These are phyloP conservation scores for Acorus gramineus DNA, from an alignment of 106 monocot genomes.

Conservation along the genomic window DNA sequence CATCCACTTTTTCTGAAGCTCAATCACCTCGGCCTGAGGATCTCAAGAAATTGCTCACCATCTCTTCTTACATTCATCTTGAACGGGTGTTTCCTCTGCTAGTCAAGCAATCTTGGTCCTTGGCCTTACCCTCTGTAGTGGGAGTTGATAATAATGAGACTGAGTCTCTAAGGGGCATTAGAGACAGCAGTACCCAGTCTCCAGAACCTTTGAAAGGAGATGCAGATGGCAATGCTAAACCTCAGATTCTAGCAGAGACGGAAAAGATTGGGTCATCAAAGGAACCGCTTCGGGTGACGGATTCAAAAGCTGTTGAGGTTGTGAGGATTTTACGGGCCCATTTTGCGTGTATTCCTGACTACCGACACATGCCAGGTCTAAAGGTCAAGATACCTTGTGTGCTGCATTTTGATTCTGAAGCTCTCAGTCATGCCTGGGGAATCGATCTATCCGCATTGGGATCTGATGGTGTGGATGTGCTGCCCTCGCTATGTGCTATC, in stretches of 20 bases:
- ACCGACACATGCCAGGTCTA: constrained; percentile 47
- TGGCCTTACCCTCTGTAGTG: constrained; percentile 35
- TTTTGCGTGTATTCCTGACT: constrained; percentile 75
- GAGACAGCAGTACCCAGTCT: constrained; percentile 13
- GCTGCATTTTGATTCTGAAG: constrained; percentile 58
- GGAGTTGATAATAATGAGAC: constrained; percentile 18
- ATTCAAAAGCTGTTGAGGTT: constrained; percentile 52
- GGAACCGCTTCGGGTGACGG: constrained; percentile 58
- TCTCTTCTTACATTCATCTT: constrained; percentile 60
- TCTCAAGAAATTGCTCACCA: constrained; percentile 27
- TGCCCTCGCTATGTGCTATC: constrained; percentile 74
- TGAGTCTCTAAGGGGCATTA: constrained; percentile 19
- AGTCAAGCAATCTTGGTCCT: constrained; percentile 83
- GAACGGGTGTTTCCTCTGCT: constrained; percentile 48
- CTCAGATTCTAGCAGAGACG: no score
- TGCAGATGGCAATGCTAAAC: constrained; percentile 3
- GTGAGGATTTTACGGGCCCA: constrained; percentile 48
- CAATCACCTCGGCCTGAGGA: constrained; percentile 41
- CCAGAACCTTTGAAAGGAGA: constrained; percentile 11
- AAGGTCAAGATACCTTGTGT: constrained; percentile 75
- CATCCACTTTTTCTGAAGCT: constrained; percentile 47
- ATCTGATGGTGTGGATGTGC: constrained; percentile 28
- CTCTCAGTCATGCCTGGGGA: constrained; percentile 44
- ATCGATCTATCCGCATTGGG: constrained; percentile 12
- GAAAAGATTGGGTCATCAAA: constrained; percentile 21